phyloP scores from a whole-genome alignment of 1,284 basidiomycete genomes.

The Marasmius fiardii region DNA sequence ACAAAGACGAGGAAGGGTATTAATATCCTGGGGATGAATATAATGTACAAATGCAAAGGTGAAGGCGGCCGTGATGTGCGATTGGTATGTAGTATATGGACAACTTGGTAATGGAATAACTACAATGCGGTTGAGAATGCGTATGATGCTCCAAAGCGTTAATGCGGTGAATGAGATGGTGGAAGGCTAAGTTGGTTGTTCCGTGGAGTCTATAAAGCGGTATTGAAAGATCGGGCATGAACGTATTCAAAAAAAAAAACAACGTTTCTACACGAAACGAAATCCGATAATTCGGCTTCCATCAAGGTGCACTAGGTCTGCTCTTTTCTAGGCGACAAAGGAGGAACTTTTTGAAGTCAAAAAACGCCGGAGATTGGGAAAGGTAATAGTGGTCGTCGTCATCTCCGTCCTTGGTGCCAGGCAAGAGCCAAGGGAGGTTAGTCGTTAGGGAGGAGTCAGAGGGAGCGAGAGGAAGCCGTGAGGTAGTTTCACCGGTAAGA shows the following conservation, averaged over 20 bases:
- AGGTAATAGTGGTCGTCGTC: background rate
- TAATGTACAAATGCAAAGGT: background rate
- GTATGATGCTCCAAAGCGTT: background rate
- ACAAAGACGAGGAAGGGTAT: background rate
- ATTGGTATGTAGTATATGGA: background rate
- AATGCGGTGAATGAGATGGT: background rate
- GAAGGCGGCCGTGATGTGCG: background rate
- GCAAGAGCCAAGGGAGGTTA: background rate
- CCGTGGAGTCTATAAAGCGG: background rate
- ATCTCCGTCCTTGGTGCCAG: background rate
- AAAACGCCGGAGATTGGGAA: background rate
- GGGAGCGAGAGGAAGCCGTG: background rate
- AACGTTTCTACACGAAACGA: background rate
- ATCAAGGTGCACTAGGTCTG: background rate
- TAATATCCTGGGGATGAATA: background rate
- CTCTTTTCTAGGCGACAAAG: slow-evolving; percentile 3
- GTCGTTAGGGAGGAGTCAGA: background rate
- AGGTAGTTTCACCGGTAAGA: background rate
- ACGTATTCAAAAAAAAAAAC: background rate
- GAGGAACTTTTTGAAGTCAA: slow-evolving; percentile 9
- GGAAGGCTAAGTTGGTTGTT: background rate
- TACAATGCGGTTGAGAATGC: background rate
- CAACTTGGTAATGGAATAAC: background rate
- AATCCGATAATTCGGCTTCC: background rate
- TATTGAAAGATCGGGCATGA: background rate